A percentile compares a stretch with the other conserved stretches of the same genome.
Conservation (phyloP, 345 rosid species). For the Draba incana region DNA sequence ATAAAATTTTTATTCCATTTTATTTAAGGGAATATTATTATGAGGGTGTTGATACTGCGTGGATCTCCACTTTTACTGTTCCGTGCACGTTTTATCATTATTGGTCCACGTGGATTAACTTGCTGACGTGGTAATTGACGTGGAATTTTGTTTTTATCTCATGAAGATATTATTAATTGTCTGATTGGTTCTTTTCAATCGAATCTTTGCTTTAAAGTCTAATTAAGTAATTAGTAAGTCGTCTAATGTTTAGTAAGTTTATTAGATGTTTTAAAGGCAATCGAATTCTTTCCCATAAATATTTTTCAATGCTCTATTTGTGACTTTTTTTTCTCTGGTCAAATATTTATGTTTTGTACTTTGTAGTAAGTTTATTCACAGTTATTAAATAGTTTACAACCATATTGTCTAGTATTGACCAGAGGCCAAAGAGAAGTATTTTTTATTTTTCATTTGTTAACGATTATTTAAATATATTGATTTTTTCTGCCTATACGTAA, state of each 20-base stretch:
- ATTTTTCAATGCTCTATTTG: slow-evolving; percentile 1
- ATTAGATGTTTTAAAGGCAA: not conserved
- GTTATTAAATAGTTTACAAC: not conserved
- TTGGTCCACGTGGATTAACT: slow-evolving; percentile 36
- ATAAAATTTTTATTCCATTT: slow-evolving; percentile 19
- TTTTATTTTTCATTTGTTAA: not conserved
- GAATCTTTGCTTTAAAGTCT: slow-evolving; percentile 26
- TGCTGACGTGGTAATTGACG: slow-evolving; percentile 22
- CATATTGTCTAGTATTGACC: slow-evolving; percentile 1
- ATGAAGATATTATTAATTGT: not conserved
- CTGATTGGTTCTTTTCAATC: not conserved
- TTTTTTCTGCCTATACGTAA: not conserved
- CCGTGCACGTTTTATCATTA: slow-evolving; percentile 13
- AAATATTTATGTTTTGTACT: slow-evolving; percentile 1
- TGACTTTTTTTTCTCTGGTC: not conserved
- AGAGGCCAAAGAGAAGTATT: not conserved
- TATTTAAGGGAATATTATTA: slow-evolving; percentile 24
- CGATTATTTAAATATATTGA: no score
- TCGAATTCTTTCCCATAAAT: slow-evolving; percentile 12
- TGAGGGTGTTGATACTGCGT: slow-evolving; percentile 33
- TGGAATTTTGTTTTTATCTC: not conserved
- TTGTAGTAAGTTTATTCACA: slow-evolving; percentile 9
- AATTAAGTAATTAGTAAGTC: not conserved
- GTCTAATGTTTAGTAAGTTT: slow-evolving; percentile 6
- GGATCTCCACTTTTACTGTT: slow-evolving; percentile 22